Evolutionary conservation across 495 filamentous ascomycete genomes (phyloP), one percentile per base, ranked within the genome.

Genomic region (Penicillium canariense): DNA sequence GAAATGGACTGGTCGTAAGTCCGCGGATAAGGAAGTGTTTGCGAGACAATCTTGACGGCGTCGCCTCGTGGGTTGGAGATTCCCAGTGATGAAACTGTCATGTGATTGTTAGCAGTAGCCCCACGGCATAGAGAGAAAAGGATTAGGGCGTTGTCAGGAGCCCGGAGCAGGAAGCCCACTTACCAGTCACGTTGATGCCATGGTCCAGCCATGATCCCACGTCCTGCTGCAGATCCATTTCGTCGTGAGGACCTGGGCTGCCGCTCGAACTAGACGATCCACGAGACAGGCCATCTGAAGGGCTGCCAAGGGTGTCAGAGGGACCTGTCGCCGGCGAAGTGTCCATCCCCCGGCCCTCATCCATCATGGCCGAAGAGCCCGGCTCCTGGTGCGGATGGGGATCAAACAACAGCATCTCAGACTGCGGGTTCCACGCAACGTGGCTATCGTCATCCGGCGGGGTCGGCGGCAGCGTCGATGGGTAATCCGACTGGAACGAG

Each of bases 11-110:
- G 67, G 47, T 82, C 79, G 11, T 77, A 73, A 12, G 75, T 70
- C n/a, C 72, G 74, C 3, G 84, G 84, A 54, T 79, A 84, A 6
- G 84, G 84, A 31, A 86, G 79, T 15, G 82, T 81, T 58, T 87
- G 84, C 4, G 82, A 85, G 23, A 87, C 78, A 10, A 85, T 70
- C 36, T 78, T 79, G 36, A 85, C 72, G 10, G 79, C 73, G 44
- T 77, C 72, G 32, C 68, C 67, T 36, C 66, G 68, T 12, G 60
- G 61, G 48, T 72, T 71, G 15, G 69, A 67, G 5, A 62, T 57
- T 11, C 60, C 67, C 12, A 76, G 61, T 26, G 72, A 72, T 17
- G 73, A 74, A 2, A 73, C 72, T 74, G 36, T 15, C 28, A 40
- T 23, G 15, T 20, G 25, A 27, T 39, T n/a, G 31, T 66, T 26